Evolutionary conservation across 1,284 basidiomycete species (phyloP).

Genomic region (Moesziomyces sp.): DNA sequence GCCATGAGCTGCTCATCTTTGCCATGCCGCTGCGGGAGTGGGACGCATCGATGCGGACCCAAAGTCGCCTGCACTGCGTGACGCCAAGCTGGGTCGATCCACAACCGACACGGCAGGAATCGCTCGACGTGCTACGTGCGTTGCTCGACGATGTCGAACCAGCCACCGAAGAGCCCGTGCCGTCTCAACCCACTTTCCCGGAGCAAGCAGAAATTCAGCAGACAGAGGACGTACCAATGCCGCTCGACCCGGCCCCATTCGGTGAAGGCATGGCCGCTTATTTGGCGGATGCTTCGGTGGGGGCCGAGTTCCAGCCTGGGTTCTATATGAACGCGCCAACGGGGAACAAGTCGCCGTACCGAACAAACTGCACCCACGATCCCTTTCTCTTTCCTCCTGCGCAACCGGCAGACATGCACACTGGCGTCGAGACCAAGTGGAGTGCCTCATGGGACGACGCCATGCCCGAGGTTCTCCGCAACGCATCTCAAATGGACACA

Average conservation of each 20-base stretch:
- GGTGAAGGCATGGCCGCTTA: too few species aligned
- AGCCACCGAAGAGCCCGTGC: neutral
- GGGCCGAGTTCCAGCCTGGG: too few species aligned
- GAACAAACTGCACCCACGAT: neutral
- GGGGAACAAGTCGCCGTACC: slow-evolving; percentile 1
- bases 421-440: neutral
- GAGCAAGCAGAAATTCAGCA: neutral
- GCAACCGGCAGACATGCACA: neutral
- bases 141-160: slow-evolving; percentile 1
- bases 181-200: neutral
- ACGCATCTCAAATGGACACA: neutral
- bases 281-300: too few species aligned
- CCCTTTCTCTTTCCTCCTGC: neutral
- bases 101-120: slow-evolving; percentile 6
- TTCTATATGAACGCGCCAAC: too few species aligned
- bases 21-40: slow-evolving; percentile 11
- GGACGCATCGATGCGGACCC: neutral
- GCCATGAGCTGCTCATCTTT: slow-evolving; percentile 18
- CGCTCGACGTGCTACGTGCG: slow-evolving; percentile 5
- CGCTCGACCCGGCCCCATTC: too few species aligned
- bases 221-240: neutral
- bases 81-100: slow-evolving; percentile 15
- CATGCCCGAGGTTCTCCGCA: neutral
- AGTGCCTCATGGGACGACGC: neutral
- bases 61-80: slow-evolving; percentile 1